phyloP scores from a whole-genome alignment of 805 yeast species.

The Yarrowia porcina region DNA sequence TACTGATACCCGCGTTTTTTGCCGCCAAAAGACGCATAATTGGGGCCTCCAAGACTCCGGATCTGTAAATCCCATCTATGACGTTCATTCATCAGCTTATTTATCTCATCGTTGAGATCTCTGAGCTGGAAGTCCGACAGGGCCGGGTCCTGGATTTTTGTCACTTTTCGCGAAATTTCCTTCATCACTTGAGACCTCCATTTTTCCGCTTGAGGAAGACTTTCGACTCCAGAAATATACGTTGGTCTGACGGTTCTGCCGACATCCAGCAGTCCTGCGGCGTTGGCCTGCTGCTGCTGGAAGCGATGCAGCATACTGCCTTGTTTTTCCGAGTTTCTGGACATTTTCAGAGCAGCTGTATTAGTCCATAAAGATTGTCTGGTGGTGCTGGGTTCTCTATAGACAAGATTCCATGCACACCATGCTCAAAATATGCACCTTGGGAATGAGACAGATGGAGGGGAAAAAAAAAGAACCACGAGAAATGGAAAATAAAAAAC shows the following conservation, averaged over 20 bases:
- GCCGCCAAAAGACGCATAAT: constrained; percentile 43
- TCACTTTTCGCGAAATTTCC: constrained; percentile 60
- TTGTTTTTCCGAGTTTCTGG: constrained; percentile 73
- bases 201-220: constrained; percentile 62
- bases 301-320: constrained; percentile 65
- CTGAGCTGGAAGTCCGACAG: constrained; percentile 61
- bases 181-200: constrained; percentile 61
- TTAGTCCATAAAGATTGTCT: too few species aligned
- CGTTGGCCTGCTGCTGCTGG: constrained; percentile 59
- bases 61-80: constrained; percentile 78
- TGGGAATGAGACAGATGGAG: too few species aligned
- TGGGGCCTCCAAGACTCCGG: constrained; percentile 68
- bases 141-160: constrained; percentile 60
- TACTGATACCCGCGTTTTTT: constrained; percentile 58
- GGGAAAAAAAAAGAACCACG: too few species aligned
- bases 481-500: too few species aligned
- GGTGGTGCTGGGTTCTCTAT: not conserved
- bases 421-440: too few species aligned
- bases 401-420: too few species aligned
- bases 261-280: constrained; percentile 56
- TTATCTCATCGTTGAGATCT: constrained; percentile 71
- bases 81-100: constrained; percentile 62
- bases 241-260: constrained; percentile 61
- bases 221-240: constrained; percentile 50
- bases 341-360: constrained; percentile 52